A percentile compares a stretch with the other conserved stretches of the same genome.
Conservation (phyloP, 1,284 basidiomycete genomes). For the Apiotrichum veenhuisii region DNA sequence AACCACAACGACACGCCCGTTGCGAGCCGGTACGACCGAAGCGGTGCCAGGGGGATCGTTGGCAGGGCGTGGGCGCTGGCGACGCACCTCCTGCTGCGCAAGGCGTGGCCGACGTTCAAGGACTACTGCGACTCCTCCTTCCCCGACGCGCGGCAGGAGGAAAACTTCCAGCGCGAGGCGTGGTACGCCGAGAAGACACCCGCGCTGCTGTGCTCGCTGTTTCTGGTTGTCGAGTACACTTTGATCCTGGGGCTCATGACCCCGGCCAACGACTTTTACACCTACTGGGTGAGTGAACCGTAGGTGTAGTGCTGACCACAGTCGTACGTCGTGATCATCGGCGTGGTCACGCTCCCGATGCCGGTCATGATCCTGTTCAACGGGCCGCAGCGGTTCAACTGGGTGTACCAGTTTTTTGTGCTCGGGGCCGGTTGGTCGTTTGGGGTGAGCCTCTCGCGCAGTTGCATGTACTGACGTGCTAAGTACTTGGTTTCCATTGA, state of each 20-base stretch:
- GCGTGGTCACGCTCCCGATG: constrained; percentile 39
- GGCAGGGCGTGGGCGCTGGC: not conserved
- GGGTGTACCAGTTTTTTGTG: constrained; percentile 41
- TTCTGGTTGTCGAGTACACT: not conserved
- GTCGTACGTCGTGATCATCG: constrained; percentile 34
- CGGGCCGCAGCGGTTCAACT: constrained; percentile 3
- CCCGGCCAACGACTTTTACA: not conserved
- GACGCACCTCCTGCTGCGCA: not conserved
- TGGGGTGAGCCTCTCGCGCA: constrained; percentile 10
- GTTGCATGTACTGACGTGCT: not conserved
- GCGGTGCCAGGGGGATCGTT: not conserved
- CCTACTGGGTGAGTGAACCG: not conserved
- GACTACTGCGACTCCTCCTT: constrained; percentile 32
- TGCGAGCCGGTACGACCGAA: not conserved
- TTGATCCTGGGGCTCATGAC: not conserved
- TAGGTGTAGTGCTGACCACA: not conserved
- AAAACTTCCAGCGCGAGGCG: constrained; percentile 36
- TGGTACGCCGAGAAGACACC: constrained; percentile 11
- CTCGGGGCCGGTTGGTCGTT: constrained; percentile 34
- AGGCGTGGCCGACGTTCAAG: not conserved
- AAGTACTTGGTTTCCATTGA: constrained; percentile 32
- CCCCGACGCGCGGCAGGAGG: constrained; percentile 39
- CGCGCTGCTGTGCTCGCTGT: constrained; percentile 2
- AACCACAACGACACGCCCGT: not conserved
- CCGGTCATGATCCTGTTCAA: constrained; percentile 38